Evolutionary conservation across 768 basidiomycete genomes (phyloP).

Genomic region (Candolleomyces aberdarensis): DNA sequence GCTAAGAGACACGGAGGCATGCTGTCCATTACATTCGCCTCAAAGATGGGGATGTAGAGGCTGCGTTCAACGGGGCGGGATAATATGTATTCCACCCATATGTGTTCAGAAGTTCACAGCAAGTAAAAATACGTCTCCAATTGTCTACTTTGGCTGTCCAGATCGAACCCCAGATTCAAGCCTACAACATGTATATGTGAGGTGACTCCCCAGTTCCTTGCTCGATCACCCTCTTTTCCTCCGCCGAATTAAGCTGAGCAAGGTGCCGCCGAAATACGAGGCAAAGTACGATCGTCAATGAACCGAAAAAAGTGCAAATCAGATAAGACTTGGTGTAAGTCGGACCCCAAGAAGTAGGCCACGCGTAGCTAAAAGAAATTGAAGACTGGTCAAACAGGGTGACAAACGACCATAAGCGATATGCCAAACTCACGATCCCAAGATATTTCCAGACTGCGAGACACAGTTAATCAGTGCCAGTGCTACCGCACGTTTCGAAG

Average conservation of each 20-base stretch:
- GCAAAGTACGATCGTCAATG: slow-evolving; percentile 47
- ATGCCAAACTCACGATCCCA: slow-evolving; percentile 64
- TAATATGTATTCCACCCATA: too few species aligned
- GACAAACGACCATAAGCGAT: not conserved
- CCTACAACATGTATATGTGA: slow-evolving; percentile 46
- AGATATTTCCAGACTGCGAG: slow-evolving; percentile 79
- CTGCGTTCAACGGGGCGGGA: slow-evolving; percentile 32
- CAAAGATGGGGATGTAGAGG: slow-evolving; percentile 33
- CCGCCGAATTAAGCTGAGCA: slow-evolving; percentile 33
- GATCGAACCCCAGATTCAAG: not conserved
- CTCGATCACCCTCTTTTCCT: slow-evolving; percentile 36
- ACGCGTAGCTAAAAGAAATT: slow-evolving; percentile 47
- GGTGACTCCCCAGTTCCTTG: slow-evolving; percentile 28
- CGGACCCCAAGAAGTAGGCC: slow-evolving; percentile 69
- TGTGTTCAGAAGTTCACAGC: too few species aligned
- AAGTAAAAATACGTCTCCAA: not conserved
- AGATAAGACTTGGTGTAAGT: slow-evolving; percentile 67
- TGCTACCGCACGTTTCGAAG: slow-evolving; percentile 87
- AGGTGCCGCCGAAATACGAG: slow-evolving; percentile 48
- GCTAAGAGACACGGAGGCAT: slow-evolving; percentile 66
- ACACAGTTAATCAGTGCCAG: slow-evolving; percentile 81
- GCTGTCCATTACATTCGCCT: slow-evolving; percentile 71
- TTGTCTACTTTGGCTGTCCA: not conserved
- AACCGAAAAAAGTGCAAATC: slow-evolving; percentile 64
- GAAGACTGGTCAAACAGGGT: not conserved